These are phyloP conservation scores for Dendrobium officinale DNA, from an alignment of 106 monocot genomes.

Conservation along the genomic window DNA sequence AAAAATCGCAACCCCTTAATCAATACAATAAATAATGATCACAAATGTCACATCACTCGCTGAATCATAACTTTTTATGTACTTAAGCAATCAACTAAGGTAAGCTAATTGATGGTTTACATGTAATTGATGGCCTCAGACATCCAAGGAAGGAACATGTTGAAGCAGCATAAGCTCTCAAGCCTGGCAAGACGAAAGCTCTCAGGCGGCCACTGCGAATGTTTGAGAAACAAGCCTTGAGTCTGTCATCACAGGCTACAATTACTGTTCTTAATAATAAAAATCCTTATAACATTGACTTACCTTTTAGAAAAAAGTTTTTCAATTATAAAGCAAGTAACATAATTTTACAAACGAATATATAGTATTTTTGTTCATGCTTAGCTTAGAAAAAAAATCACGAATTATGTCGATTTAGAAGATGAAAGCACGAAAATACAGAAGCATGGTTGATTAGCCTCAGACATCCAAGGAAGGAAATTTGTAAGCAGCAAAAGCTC, in stretches of 20 bases:
- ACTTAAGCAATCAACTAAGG: no score
- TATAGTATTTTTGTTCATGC: no score
- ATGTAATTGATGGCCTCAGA: neutral
- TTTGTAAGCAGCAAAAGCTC: slow-evolving; percentile 17
- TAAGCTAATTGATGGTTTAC: no score
- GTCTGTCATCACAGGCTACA: neutral
- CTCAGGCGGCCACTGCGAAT: slow-evolving; percentile 22
- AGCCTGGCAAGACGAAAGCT: slow-evolving; percentile 21
- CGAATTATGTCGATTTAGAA: no score
- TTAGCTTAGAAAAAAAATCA: no score
- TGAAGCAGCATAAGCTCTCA: slow-evolving; percentile 17
- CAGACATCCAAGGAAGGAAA: slow-evolving; percentile 14
- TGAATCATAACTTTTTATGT: no score
- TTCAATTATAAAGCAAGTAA: neutral
- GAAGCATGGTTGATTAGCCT: neutral
- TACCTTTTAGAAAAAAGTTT: no score
- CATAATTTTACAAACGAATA: neutral
- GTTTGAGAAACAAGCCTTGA: slow-evolving; percentile 7
- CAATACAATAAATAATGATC: no score
- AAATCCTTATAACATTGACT: neutral
- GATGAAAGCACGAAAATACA: no score
- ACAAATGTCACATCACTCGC: no score
- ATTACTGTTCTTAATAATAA: neutral
- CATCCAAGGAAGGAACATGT: neutral
- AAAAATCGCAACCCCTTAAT: no score